phyloP scores from a whole-genome alignment of 2,329 filamentous ascomycete genomes.

The Exserohilum turcica region DNA sequence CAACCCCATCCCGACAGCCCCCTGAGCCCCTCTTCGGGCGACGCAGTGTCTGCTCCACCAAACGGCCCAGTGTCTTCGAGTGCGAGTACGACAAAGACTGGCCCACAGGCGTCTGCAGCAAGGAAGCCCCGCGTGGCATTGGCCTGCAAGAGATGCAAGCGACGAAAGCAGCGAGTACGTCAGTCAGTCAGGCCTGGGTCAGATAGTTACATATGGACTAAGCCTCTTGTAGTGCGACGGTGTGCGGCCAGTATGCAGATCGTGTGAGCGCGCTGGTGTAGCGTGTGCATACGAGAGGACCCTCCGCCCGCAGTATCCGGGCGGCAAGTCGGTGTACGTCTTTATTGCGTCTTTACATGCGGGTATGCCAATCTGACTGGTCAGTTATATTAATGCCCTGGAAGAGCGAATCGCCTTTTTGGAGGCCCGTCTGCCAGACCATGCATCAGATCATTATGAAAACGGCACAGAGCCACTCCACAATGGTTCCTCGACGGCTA shows the following conservation, averaged over 20 bases:
- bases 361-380: background rate
- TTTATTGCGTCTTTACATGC: background rate
- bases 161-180: constrained; percentile 34
- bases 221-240: constrained; percentile 29
- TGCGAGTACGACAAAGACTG: constrained; percentile 7
- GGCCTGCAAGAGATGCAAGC: constrained; percentile 35
- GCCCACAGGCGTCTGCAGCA: constrained; percentile 5
- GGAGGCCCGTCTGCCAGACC: constrained; percentile 31
- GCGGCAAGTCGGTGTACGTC: constrained; percentile 33
- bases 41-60: background rate
- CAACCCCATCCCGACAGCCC: constrained; percentile 6
- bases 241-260: constrained; percentile 26
- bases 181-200: constrained; percentile 1
- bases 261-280: constrained; percentile 26
- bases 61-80: constrained; percentile 2
- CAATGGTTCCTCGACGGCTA: background rate
- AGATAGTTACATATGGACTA: background rate
- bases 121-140: constrained; percentile 29
- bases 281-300: constrained; percentile 33
- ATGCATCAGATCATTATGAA: constrained; percentile 33
- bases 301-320: constrained; percentile 33
- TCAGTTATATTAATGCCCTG: constrained; percentile 33
- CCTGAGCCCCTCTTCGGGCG: constrained; percentile 2
- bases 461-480: constrained; percentile 4
- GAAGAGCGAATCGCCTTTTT: constrained; percentile 37